Conservation (phyloP, 73 alveolate genomes). For the Symbiodinium pilosum region DNA sequence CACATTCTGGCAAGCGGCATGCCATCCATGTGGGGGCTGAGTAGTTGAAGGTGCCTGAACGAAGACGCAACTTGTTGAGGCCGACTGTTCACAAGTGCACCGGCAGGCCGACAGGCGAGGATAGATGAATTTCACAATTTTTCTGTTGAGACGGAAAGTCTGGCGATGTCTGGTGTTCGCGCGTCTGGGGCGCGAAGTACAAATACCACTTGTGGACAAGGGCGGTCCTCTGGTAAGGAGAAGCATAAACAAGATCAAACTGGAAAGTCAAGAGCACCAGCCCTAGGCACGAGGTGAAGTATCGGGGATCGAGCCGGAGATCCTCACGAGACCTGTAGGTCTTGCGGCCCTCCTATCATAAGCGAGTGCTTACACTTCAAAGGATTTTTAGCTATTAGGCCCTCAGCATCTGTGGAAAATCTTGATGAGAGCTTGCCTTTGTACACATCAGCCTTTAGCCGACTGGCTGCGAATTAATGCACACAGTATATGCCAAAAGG, state of each 20-base stretch:
- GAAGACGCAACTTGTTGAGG: too few species aligned
- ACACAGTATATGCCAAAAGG: neutral
- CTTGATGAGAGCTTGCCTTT: neutral
- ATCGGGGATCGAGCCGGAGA: neutral
- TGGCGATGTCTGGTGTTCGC: too few species aligned
- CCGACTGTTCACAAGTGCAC: too few species aligned
- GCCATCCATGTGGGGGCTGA: slow-evolving; percentile 75
- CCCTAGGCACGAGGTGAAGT: neutral
- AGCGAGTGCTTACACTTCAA: neutral
- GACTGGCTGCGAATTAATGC: neutral
- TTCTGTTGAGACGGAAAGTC: too few species aligned
- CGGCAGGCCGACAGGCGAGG: too few species aligned
- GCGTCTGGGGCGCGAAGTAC: too few species aligned
- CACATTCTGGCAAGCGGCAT: slow-evolving; percentile 7
- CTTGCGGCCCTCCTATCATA: neutral
- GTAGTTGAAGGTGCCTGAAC: slow-evolving; percentile 67
- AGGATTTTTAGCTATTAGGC: neutral
- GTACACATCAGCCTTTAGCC: neutral
- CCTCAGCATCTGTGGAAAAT: neutral
- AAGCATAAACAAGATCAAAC: too few species aligned
- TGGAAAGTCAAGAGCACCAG: too few species aligned
- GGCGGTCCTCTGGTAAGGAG: too few species aligned
- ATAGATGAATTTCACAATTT: too few species aligned
- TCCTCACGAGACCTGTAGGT: neutral
- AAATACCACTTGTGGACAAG: too few species aligned